Conservation (phyloP, 306 rosid genomes). For the Rosa rugosa region DNA sequence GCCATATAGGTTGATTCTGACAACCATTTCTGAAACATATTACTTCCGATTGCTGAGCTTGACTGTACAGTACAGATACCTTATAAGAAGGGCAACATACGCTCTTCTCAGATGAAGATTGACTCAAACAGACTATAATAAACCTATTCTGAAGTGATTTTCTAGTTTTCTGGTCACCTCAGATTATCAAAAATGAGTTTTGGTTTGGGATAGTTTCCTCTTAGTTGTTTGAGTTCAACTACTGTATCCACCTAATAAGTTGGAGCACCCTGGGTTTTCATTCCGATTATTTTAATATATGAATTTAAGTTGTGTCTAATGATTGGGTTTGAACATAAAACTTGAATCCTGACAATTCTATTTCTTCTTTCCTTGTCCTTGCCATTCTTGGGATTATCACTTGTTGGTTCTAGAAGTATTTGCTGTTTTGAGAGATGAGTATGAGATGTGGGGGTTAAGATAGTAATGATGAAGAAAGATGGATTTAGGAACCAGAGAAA, state of each 20-base stretch:
- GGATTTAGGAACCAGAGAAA: not conserved
- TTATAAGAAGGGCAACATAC: not conserved
- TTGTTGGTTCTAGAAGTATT: not conserved
- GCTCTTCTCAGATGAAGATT: not conserved
- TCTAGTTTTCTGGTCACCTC: not conserved
- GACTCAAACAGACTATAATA: not conserved
- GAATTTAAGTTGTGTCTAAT: not conserved
- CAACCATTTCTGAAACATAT: not conserved
- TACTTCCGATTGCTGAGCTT: not conserved
- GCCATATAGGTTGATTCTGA: not conserved
- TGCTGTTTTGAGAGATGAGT: not conserved
- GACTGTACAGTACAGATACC: not conserved
- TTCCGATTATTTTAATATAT: not conserved
- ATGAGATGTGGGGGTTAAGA: not conserved
- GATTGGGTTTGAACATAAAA: not conserved
- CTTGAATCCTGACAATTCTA: not conserved
- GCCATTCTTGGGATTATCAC: not conserved
- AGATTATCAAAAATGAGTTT: not conserved
- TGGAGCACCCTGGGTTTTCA: not conserved
- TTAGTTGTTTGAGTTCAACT: not conserved
- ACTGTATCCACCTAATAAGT: not conserved
- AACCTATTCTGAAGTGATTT: not conserved
- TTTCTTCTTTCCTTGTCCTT: not conserved
- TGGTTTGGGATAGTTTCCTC: not conserved
- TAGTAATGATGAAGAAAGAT: not conserved